Base-by-base conservation (phyloP, 345 rosid species). In the Hypericum androsaemum region DNA sequence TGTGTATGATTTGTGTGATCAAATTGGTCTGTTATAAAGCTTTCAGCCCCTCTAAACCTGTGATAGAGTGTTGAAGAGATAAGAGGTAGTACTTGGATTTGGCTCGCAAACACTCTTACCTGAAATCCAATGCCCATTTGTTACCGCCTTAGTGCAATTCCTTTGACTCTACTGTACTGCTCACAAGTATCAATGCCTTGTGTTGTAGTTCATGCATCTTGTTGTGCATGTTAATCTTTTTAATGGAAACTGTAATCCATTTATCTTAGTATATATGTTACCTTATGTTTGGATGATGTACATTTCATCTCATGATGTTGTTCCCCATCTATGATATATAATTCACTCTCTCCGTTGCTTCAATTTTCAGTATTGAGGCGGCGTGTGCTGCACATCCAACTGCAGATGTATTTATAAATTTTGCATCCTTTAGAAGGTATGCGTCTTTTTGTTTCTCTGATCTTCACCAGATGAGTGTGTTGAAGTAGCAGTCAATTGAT, bases 371-470 rank as follows among this genome's bases (percentile, higher is more conserved):
- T 52, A 69, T 81, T 61, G 96, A 87, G 54, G 95, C 96, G n/a
- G 98, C 98, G 41, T 80, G 86, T 64, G 85, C 79, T 54, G 81
- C 96, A 7, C 96, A 87, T 71, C 95, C 96, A 50, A 90, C 92
- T 3, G 98, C 96, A 6, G 98, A 90, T 78, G 94, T 90, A 13
- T 90, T 90, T 56, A 90, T 90, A 50, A 90, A 90, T 73, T 90
- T 90, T 12, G 89, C 98, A 49, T 90, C 98, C 12, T 90, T 76
- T 48, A 78, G 96, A 82, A 90, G 98, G 96, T 78, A 44, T 45
- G 59, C 42, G 8, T 56, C 46, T 28, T 7, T 22, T 22, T 1
- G 48, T 47, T 40, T 0, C 22, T 41, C 43, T 10, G 32, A 45
- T 12, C 32, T 4, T 16, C 3, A 8, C 45, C 10, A 16, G n/a